Conservation (phyloP, 2,329 filamentous ascomycete species). For the Cytospora chrysosperma region DNA sequence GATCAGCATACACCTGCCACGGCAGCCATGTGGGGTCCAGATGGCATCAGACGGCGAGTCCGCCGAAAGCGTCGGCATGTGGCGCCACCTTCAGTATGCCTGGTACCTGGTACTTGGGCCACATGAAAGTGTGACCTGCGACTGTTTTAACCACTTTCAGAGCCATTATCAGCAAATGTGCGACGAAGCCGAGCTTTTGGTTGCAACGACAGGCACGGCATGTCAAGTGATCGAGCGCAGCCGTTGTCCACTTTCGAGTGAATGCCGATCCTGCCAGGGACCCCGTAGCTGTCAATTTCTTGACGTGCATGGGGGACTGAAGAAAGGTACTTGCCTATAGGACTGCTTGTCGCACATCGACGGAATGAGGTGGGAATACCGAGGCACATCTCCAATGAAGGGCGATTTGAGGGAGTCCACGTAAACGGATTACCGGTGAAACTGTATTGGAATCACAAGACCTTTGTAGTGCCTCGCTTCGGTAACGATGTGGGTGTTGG, state of each 20-base stretch:
- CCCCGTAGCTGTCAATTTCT: not conserved
- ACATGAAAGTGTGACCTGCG: not conserved
- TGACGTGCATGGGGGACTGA: not conserved
- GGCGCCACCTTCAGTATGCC: not conserved
- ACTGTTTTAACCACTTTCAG: not conserved
- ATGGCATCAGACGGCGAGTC: not conserved
- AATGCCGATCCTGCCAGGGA: conserved; percentile 9
- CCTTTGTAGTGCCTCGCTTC: conserved; percentile 6
- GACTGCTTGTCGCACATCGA: not conserved
- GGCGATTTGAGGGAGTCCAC: not conserved
- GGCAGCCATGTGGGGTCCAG: not conserved
- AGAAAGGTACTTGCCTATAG: not conserved
- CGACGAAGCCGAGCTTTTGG: not conserved
- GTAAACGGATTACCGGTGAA: conserved; percentile 7
- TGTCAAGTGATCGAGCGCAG: conserved; percentile 18
- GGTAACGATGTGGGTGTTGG: not conserved
- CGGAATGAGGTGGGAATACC: not conserved
- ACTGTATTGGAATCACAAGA: conserved; percentile 1
- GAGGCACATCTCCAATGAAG: not conserved
- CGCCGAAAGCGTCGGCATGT: not conserved
- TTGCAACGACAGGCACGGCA: conserved; percentile 6
- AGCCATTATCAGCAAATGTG: not conserved
- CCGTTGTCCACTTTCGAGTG: conserved; percentile 12
- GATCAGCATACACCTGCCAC: not conserved
- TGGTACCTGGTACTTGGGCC: not conserved